Percentiles rank a stretch among this genome's conserved stretches.
phyloP scores from a whole-genome alignment of 2,329 filamentous ascomycete species.

The Ophiocordyceps unilateralis region DNA sequence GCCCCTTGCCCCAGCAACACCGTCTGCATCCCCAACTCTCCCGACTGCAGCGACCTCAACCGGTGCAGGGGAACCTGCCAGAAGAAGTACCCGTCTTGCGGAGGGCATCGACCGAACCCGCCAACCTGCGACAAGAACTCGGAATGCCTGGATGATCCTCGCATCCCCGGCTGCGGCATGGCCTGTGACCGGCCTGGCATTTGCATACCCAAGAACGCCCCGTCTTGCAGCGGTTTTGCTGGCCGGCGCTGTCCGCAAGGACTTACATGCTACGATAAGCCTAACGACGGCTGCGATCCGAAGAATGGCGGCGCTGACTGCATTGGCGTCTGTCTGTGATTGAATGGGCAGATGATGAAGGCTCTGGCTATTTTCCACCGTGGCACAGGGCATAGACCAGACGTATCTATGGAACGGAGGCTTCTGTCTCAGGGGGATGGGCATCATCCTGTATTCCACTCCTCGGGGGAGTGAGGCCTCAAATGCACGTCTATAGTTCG shows the following conservation, averaged over 20 bases:
- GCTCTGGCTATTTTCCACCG: neutral
- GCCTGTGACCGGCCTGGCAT: conserved; percentile 18
- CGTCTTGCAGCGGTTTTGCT: conserved; percentile 10
- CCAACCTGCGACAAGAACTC: conserved; percentile 8
- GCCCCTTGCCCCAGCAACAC: neutral
- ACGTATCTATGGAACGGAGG: too few species aligned
- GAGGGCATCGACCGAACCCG: conserved; percentile 11
- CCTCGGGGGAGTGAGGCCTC: neutral
- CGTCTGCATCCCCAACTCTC: neutral
- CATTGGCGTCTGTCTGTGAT: conserved; percentile 13
- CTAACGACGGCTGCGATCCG: conserved; percentile 12
- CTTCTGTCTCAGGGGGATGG: too few species aligned
- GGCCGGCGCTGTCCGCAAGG: conserved; percentile 11
- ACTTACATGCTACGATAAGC: conserved; percentile 12
- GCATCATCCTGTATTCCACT: too few species aligned
- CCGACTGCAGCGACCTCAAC: neutral
- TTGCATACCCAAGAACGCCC: conserved; percentile 10
- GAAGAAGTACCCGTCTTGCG: conserved; percentile 13
- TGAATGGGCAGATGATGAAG: neutral
- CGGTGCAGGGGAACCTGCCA: neutral
- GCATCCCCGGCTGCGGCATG: conserved; percentile 14
- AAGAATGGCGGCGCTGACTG: conserved; percentile 13
- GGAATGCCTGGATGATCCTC: conserved; percentile 17
- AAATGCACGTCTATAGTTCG: neutral
- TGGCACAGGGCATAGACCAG: too few species aligned